A percentile compares a stretch with the other conserved stretches of the same genome.
Conservation (phyloP, 208 protist species). For the Acanthamoeba sp. region DNA sequence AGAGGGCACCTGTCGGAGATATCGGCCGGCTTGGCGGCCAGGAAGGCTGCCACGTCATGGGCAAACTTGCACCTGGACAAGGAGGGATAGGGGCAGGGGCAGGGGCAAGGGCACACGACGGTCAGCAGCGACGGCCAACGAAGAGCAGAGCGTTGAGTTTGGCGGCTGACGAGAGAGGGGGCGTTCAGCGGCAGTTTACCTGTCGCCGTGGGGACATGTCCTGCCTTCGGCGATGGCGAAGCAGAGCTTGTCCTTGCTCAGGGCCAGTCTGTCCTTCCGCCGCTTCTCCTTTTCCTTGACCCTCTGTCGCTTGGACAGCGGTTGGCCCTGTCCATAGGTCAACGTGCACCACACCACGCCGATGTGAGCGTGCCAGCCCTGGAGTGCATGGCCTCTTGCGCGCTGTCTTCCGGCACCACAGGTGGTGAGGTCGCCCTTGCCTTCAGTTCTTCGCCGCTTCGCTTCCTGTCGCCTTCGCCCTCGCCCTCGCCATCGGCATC, state of each 20-base stretch:
- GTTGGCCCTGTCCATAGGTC: background rate
- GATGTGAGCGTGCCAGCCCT: background rate
- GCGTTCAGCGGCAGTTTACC: background rate
- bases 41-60: conserved; percentile 51
- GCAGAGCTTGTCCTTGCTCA: conserved; percentile 56
- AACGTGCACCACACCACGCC: background rate
- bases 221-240: conserved; percentile 35
- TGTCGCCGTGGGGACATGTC: conserved; percentile 1
- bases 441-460: background rate
- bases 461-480: background rate
- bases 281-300: conserved; percentile 50
- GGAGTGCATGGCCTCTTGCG: background rate
- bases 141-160: background rate
- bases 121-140: conserved; percentile 5
- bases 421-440: background rate
- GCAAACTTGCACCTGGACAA: conserved; percentile 42
- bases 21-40: conserved; percentile 27
- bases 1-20: background rate
- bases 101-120: too few relatives aligned
- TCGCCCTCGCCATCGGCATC: background rate
- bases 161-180: background rate
- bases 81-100: too few relatives aligned
- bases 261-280: background rate
- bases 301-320: conserved; percentile 38
- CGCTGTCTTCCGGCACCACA: too few relatives aligned